These are phyloP conservation scores for Aspergillus kassunensis DNA, from an alignment of 495 filamentous ascomycete genomes.

Conservation along the genomic window DNA sequence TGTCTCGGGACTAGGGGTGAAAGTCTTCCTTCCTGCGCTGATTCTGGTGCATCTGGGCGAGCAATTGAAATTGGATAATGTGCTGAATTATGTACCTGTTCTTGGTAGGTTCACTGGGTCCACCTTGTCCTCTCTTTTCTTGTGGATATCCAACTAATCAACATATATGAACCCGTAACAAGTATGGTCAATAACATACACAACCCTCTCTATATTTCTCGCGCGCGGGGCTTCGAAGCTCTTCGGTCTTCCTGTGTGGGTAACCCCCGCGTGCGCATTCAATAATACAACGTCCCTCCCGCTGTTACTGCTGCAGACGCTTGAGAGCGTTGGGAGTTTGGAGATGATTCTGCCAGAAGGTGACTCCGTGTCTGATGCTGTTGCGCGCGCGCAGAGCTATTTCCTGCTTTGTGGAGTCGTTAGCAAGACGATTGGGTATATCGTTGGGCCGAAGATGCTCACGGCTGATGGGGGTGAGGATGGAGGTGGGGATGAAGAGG, in stretches of 20 bases:
- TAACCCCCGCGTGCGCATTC: constrained; percentile 63
- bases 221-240: constrained; percentile 40
- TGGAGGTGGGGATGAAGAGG: neutral
- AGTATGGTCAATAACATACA: constrained; percentile 60
- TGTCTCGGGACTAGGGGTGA: constrained; percentile 62
- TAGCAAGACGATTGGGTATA: constrained; percentile 60
- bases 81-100: constrained; percentile 55
- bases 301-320: constrained; percentile 60
- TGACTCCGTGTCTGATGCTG: constrained; percentile 45
- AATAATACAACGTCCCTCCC: constrained; percentile 76
- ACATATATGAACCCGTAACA: neutral
- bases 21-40: constrained; percentile 65
- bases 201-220: constrained; percentile 49
- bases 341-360: constrained; percentile 45
- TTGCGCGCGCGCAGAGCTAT: constrained; percentile 66
- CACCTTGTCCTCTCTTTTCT: neutral
- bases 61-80: constrained; percentile 55
- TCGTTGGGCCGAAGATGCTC: constrained; percentile 54
- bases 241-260: constrained; percentile 61
- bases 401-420: constrained; percentile 65
- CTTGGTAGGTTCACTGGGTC: no score
- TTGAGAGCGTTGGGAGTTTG: constrained; percentile 63
- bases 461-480: constrained; percentile 17
- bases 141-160: neutral
- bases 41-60: constrained; percentile 66